phyloP scores from a whole-genome alignment of 75 land plant species.

The Picea glauca region DNA sequence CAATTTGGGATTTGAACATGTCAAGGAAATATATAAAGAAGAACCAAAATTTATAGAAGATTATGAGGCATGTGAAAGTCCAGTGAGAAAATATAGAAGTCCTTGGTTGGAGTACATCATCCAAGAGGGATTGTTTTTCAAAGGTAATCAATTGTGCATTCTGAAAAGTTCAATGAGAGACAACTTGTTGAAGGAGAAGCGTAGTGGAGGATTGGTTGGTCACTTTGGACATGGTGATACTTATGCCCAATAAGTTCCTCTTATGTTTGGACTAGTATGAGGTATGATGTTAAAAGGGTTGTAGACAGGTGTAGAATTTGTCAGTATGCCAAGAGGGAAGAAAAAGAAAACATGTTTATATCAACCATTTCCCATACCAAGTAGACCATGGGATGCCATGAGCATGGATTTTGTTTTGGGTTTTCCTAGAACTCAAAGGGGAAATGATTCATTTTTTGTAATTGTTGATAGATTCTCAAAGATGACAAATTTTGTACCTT shows the following conservation, averaged over 20 bases:
- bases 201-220: background rate
- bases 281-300: background rate
- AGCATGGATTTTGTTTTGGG: background rate
- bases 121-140: background rate
- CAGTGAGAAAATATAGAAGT: background rate
- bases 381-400: background rate
- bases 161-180: background rate
- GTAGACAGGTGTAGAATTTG: background rate
- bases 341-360: background rate
- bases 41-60: background rate
- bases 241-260: background rate
- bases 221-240: background rate
- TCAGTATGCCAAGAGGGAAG: background rate
- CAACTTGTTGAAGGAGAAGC: background rate
- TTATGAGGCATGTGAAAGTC: background rate
- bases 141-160: background rate
- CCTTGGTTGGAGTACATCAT: background rate
- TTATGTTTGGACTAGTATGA: background rate
- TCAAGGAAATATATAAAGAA: background rate
- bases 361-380: background rate
- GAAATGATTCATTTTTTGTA: background rate
- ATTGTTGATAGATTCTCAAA: background rate
- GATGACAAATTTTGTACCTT: background rate
- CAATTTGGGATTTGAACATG: background rate
- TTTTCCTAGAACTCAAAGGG: background rate